A percentile compares a stretch with the other conserved stretches of the same genome.
These are phyloP conservation scores for Cyberlindnera bimundalis DNA, from an alignment of 805 yeast species.

Conservation along the genomic window DNA sequence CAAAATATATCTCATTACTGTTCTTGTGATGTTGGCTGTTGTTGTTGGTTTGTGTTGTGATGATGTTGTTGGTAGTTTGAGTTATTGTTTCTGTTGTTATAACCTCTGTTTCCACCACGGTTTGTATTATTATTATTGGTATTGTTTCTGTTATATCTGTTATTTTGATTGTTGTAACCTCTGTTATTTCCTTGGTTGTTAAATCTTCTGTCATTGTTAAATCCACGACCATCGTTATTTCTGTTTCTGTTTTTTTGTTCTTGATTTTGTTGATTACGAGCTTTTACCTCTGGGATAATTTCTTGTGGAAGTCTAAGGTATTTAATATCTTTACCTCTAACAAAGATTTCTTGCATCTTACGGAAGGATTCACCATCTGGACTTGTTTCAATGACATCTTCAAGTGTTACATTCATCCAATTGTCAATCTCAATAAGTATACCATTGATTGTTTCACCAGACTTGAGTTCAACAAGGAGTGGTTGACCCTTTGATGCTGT, in stretches of 20 bases:
- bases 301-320: constrained; percentile 73
- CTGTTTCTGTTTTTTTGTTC: constrained; percentile 42
- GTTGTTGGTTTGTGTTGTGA: constrained; percentile 8
- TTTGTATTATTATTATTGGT: no score
- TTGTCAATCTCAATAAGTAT: constrained; percentile 81
- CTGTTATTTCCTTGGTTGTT: constrained; percentile 18
- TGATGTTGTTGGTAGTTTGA: constrained; percentile 8
- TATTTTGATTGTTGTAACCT: constrained; percentile 11
- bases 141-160: constrained; percentile 4
- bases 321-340: constrained; percentile 83
- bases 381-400: constrained; percentile 67
- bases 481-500: constrained; percentile 90
- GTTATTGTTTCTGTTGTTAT: constrained; percentile 26
- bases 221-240: constrained; percentile 34
- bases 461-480: constrained; percentile 83
- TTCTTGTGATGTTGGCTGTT: constrained; percentile 4
- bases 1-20: constrained; percentile 2
- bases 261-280: constrained; percentile 51
- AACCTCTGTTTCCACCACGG: constrained; percentile 22
- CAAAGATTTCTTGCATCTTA: constrained; percentile 69
- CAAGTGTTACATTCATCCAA: constrained; percentile 91
- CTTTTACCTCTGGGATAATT: constrained; percentile 71
- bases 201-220: constrained; percentile 30
- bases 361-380: constrained; percentile 57
- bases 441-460: constrained; percentile 88